Percentiles rank a stretch among this genome's conserved stretches.
Evolutionary conservation across 495 filamentous ascomycete species (phyloP).

Genomic region (Tuber microsphaerosporum): DNA sequence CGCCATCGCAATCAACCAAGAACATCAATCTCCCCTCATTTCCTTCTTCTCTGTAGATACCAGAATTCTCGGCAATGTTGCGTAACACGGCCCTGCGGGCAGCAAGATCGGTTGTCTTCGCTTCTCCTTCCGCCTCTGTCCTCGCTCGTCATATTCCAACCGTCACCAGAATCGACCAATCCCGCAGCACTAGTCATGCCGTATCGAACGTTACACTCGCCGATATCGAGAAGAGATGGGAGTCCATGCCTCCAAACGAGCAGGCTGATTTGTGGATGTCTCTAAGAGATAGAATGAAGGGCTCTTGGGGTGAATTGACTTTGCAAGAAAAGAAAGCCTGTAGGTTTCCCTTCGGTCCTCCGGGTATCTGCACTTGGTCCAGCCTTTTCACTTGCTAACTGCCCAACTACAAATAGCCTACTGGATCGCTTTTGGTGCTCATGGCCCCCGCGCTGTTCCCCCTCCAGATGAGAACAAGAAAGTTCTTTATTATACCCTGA

Average conservation of each 20-base stretch:
- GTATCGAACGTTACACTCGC: conserved; percentile 95
- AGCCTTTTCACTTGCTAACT: conserved; percentile 11
- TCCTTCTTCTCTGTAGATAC: conserved; percentile 30
- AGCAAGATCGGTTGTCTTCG: conserved; percentile 24
- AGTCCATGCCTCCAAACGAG: conserved; percentile 91
- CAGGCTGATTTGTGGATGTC: conserved; percentile 99
- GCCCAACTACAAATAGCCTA: conserved; percentile 58
- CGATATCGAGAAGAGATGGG: conserved; percentile 99
- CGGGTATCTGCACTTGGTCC: conserved; percentile 8
- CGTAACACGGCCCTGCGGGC: conserved; percentile 36
- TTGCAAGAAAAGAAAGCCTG: conserved; percentile 96
- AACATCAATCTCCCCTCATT: conserved; percentile 31
- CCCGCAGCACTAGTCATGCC: conserved; percentile 68
- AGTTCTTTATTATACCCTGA: conserved; percentile 61
- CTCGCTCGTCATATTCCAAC: conserved; percentile 36
- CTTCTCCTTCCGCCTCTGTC: conserved; percentile 21
- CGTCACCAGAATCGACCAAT: conserved; percentile 47
- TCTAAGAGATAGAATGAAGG: conserved; percentile 95
- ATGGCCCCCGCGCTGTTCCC: conserved; percentile 74
- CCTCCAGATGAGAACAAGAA: conserved; percentile 76
- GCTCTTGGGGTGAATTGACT: conserved; percentile 88
- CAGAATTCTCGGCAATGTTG: conserved; percentile 28
- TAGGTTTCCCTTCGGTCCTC: conserved; percentile 50
- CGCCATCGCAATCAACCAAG: conserved; percentile 10
- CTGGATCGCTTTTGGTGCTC: conserved; percentile 95